These are phyloP conservation scores for Diaporthe citri DNA, from an alignment of 2,329 filamentous ascomycete species.

Conservation along the genomic window DNA sequence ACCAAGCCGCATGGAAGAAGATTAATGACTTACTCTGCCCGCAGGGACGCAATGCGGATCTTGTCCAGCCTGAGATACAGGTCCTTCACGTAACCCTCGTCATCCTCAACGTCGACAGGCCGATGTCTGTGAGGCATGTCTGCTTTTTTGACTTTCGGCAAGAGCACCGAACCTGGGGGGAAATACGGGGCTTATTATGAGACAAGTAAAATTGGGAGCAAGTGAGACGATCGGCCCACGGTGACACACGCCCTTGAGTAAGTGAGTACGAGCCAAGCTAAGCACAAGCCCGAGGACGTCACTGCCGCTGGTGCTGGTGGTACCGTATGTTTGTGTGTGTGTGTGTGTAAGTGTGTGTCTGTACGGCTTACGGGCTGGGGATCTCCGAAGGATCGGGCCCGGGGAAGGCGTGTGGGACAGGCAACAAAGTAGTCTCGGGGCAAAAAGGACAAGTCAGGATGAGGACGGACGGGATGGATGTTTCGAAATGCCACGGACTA, in stretches of 20 bases:
- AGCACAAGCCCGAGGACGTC: slow-evolving; percentile 16
- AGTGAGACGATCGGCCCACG: slow-evolving; percentile 2
- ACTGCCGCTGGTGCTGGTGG: not conserved
- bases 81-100: slow-evolving; percentile 39
- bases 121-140: slow-evolving; percentile 34
- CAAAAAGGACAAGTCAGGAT: not conserved
- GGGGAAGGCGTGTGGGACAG: slow-evolving; percentile 3
- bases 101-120: slow-evolving; percentile 36
- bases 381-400: slow-evolving; percentile 35
- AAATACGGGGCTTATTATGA: slow-evolving; percentile 26
- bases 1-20: not conserved
- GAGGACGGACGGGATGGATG: not conserved
- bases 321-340: not conserved
- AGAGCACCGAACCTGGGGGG: not conserved
- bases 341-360: not conserved
- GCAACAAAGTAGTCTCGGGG: not conserved
- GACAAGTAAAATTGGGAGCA: slow-evolving; percentile 23
- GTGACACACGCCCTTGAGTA: slow-evolving; percentile 7
- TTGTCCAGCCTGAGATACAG: slow-evolving; percentile 36
- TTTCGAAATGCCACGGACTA: slow-evolving; percentile 18
- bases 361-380: slow-evolving; percentile 35
- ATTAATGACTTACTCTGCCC: slow-evolving; percentile 37
- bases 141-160: not conserved
- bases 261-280: slow-evolving; percentile 25
- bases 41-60: slow-evolving; percentile 37